Percentiles rank a stretch among this genome's conserved stretches.
These are phyloP conservation scores for Pichia sp. DNA, from an alignment of 1,139 yeast species.

Conservation along the genomic window DNA sequence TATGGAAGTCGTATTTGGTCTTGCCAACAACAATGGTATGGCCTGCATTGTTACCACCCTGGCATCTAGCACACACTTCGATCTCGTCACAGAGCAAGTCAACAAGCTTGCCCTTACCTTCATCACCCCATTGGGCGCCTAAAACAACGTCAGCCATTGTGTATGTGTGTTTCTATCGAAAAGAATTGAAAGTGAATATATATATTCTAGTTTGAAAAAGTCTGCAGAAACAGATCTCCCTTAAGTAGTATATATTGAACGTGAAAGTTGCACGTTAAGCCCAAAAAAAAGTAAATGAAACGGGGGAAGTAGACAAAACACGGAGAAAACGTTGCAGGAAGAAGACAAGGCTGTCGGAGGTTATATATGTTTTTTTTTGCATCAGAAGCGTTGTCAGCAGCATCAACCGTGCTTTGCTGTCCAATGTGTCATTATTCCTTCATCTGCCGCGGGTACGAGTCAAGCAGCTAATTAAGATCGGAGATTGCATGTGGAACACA, in stretches of 20 bases:
- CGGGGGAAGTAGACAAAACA: neutral
- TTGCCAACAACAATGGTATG: constrained; percentile 93
- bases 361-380: neutral
- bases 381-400: neutral
- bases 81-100: constrained; percentile 89
- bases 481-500: neutral
- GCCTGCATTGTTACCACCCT: constrained; percentile 99
- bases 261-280: constrained; percentile 19
- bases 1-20: constrained; percentile 92
- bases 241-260: constrained; percentile 14
- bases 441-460: constrained; percentile 5
- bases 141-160: constrained; percentile 85
- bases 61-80: constrained; percentile 97
- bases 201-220: neutral
- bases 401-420: neutral
- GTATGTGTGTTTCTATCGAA: neutral
- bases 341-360: neutral
- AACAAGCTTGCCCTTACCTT: constrained; percentile 97
- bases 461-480: neutral
- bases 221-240: too few relatives aligned
- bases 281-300: constrained; percentile 10
- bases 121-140: constrained; percentile 99
- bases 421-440: neutral
- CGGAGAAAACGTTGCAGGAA: neutral
- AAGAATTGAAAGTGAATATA: neutral